phyloP scores from a whole-genome alignment of 2,329 filamentous ascomycete genomes.

The Chalaropsis ovoidea region DNA sequence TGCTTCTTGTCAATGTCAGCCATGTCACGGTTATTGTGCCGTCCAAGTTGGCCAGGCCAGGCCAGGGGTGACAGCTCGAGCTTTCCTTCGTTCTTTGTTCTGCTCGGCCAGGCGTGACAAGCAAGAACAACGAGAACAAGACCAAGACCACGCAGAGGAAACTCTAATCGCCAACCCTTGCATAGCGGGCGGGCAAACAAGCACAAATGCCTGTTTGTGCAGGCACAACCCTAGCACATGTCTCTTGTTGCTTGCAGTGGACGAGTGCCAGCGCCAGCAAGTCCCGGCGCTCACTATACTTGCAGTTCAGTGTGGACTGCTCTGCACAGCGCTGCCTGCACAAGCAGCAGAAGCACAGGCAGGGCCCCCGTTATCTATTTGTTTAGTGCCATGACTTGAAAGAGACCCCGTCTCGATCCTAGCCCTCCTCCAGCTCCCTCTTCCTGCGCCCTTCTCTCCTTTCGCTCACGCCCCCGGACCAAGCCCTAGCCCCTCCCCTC shows the following conservation, averaged over 20 bases:
- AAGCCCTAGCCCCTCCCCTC: background rate
- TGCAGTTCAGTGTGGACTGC: no score
- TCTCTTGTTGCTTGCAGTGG: background rate
- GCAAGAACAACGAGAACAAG: background rate
- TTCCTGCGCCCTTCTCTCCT: background rate
- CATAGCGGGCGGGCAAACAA: background rate
- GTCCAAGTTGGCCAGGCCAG: background rate
- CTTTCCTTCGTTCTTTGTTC: background rate
- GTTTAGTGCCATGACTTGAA: background rate
- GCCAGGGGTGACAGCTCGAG: background rate
- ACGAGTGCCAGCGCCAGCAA: background rate
- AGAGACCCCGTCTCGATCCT: background rate
- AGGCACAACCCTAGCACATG: conserved; percentile 14
- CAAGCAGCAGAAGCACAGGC: background rate
- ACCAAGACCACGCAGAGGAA: background rate
- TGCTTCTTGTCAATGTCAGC: conserved; percentile 9
- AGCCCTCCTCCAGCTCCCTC: background rate
- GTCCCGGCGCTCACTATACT: background rate
- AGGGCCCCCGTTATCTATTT: background rate
- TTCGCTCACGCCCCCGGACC: background rate
- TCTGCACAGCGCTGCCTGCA: background rate
- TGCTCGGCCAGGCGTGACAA: no score
- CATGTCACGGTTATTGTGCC: background rate
- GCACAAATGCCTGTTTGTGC: conserved; percentile 18
- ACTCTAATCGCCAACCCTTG: conserved; percentile 12